Conservation (phyloP, 148 eudicot genomes). For the Drosera capensis region DNA sequence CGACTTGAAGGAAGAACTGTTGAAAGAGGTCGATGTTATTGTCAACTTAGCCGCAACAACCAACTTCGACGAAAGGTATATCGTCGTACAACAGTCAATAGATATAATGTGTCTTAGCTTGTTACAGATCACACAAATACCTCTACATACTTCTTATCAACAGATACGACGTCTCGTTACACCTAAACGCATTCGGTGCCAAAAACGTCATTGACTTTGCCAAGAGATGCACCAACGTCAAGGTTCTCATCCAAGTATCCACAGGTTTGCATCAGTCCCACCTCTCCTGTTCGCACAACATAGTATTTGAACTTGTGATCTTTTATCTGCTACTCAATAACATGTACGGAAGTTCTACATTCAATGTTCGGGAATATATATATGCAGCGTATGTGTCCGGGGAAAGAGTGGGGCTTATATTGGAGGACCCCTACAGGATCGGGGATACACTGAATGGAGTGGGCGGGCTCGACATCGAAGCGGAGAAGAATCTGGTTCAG, state of each 20-base stretch:
- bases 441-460: constrained; percentile 34
- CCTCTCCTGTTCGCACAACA: neutral
- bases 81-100: neutral
- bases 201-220: constrained; percentile 31
- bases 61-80: constrained; percentile 40
- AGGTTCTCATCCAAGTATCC: constrained; percentile 37
- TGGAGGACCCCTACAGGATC: constrained; percentile 17
- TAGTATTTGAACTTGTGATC: neutral
- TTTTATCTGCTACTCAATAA: neutral
- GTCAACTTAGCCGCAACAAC: constrained; percentile 19
- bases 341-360: neutral
- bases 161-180: constrained; percentile 34
- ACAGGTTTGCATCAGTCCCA: constrained; percentile 19
- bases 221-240: constrained; percentile 24
- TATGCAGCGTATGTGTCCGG: constrained; percentile 45
- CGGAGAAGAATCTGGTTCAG: constrained; percentile 23
- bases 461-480: constrained; percentile 23
- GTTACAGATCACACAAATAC: no score
- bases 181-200: constrained; percentile 36
- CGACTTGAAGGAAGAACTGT: constrained; percentile 16
- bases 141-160: constrained; percentile 18
- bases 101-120: neutral
- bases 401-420: constrained; percentile 26
- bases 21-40: constrained; percentile 11
- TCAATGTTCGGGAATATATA: no score